These are phyloP conservation scores for Cucumis cinereus DNA, from an alignment of 306 rosid species.

Conservation along the genomic window DNA sequence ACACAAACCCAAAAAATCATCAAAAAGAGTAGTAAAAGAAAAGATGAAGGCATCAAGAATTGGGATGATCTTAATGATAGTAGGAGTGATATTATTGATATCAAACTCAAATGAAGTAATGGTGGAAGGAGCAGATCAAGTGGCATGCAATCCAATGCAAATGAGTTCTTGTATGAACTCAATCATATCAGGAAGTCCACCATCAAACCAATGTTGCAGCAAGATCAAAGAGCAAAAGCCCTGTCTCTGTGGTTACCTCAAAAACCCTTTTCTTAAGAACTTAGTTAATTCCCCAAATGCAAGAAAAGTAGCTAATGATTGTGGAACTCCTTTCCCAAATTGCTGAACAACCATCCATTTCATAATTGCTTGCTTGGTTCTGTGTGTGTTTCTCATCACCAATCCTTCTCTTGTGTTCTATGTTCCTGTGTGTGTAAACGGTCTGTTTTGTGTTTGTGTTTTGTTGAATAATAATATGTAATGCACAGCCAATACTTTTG, in stretches of 20 bases:
- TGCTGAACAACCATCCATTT: conserved; percentile 23
- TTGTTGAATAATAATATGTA: too few relatives aligned
- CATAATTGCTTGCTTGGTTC: too few relatives aligned
- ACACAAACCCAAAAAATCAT: neutral
- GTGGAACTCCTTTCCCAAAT: conserved; percentile 90
- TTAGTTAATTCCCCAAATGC: conserved; percentile 88
- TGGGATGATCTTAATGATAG: too few relatives aligned
- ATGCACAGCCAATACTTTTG: too few relatives aligned
- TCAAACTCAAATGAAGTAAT: conserved; percentile 18
- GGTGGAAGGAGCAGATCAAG: conserved; percentile 33
- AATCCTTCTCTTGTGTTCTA: neutral
- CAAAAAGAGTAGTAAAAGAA: too few relatives aligned
- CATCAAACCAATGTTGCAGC: conserved; percentile 60
- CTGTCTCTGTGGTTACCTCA: conserved; percentile 81
- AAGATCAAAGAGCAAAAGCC: conserved; percentile 92
- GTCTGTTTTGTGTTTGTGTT: too few relatives aligned
- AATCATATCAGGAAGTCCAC: conserved; percentile 64
- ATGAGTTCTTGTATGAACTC: conserved; percentile 86
- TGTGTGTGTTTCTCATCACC: neutral
- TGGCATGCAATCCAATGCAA: conserved; percentile 70
- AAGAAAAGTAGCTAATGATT: conserved; percentile 70
- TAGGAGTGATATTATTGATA: conserved; percentile 5
- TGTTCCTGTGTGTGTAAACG: neutral
- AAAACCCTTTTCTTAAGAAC: conserved; percentile 75
- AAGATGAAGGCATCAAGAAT: conserved; percentile 31